Base-by-base conservation (phyloP, 2,329 filamentous ascomycete species). In the Domatiomyces catenatus region DNA sequence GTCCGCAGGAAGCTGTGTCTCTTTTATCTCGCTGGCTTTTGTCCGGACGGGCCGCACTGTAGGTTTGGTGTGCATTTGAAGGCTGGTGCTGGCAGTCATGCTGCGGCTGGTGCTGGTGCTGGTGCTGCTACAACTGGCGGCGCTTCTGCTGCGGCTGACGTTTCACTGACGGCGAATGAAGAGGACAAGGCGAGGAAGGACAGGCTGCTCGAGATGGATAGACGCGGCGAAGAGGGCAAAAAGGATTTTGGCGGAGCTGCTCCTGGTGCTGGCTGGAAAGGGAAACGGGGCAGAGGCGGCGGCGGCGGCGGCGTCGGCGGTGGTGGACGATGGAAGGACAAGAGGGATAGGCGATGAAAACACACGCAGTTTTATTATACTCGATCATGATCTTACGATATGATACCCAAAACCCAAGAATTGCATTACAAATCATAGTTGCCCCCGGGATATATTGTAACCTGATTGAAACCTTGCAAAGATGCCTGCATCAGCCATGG, bases 11-110 rank as follows among this genome's bases (percentile, higher is more conserved):
- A 77, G 57, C 66, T 94, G 5, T 98, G 92, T 64, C 74, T 74
- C 1, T 94, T 83, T 65, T 98, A 94, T 64, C 72, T 96, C 15
- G 87, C 87, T 6, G 92, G 92, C 1, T 98, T 98, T 71, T 98
- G 92, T 64, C 92, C 92, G 0, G 84, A 94, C 50, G 90, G 82
- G 67, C 67, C 66, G 54, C 71, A 72, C 6, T 98, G 92, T 69
- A 81, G 80, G 62, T 78, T 83, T 56, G 86, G 86, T 18, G 83
- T 86, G 5, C 92, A 98, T 66, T 50, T 61, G 2, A 61, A 58
- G 42, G 55, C 22, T 24, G 22, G 22, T 24, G 22, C 22, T 24
- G 22, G 22, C 6, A 6, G 22, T 24, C 3, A 17, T 47, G 50
- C 43, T 26, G 26, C 42, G 2, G 48, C 43, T 18, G 22, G 22